A percentile compares a stretch with the other conserved stretches of the same genome.
Conservation (phyloP, 2,329 filamentous ascomycete genomes). For the Calonectria ilicicola region DNA sequence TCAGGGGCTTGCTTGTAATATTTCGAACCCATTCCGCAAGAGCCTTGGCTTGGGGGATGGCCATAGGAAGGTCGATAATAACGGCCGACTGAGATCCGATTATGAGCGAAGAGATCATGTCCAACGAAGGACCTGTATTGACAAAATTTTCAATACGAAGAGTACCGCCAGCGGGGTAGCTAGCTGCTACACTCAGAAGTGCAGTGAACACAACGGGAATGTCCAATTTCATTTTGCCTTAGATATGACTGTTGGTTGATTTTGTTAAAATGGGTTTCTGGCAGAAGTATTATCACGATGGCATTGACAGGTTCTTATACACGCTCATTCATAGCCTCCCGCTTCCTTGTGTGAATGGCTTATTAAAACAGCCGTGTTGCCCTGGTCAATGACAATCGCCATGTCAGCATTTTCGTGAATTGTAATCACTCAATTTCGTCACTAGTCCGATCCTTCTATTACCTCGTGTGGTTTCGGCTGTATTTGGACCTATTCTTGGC, state of each 20-base stretch:
- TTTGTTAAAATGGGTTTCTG: no score
- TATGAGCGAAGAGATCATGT: conserved; percentile 29
- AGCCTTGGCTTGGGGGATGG: conserved; percentile 14
- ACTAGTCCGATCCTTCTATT: neutral
- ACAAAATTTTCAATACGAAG: conserved; percentile 20
- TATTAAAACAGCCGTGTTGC: neutral
- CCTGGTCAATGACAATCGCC: neutral
- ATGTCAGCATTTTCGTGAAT: neutral
- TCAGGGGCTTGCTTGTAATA: conserved; percentile 27
- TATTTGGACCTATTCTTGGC: neutral
- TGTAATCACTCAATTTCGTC: neutral
- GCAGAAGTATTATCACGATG: neutral
- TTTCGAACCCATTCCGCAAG: conserved; percentile 23
- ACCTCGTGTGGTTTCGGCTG: neutral
- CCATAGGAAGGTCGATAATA: conserved; percentile 24
- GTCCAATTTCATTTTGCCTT: neutral
- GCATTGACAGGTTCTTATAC: neutral
- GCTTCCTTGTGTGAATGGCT: neutral
- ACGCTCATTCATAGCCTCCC: neutral
- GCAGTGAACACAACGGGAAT: neutral
- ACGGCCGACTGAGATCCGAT: conserved; percentile 28
- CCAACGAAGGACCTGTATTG: conserved; percentile 13
- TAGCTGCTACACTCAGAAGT: neutral
- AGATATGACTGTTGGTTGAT: no score
- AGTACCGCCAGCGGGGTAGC: neutral